Percentiles rank a stretch among this genome's conserved stretches.
Evolutionary conservation across 805 yeast species (phyloP).

Genomic region (Wickerhamiella domercqiae): DNA sequence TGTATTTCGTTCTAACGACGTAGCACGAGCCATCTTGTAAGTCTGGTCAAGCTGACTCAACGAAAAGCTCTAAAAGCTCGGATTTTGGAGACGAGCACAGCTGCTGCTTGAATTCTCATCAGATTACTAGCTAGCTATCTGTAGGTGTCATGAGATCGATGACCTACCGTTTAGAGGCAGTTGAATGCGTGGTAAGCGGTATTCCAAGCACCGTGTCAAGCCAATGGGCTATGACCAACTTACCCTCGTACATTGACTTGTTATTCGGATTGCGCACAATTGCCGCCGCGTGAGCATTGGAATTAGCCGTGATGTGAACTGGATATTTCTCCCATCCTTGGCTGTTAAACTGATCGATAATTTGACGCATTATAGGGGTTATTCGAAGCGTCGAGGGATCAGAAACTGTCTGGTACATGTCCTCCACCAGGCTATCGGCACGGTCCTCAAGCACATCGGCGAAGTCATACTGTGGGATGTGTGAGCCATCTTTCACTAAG

Average conservation of each 20-base stretch:
- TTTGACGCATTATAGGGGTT: conserved; percentile 31
- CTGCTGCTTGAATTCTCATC: too few species aligned
- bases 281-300: conserved; percentile 67
- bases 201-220: conserved; percentile 29
- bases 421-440: conserved; percentile 18
- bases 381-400: conserved; percentile 8
- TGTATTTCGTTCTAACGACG: conserved; percentile 52
- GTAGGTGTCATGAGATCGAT: neutral
- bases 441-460: conserved; percentile 11
- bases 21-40: conserved; percentile 18
- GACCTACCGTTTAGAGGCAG: neutral
- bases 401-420: conserved; percentile 9
- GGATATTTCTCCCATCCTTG: conserved; percentile 60
- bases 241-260: conserved; percentile 52
- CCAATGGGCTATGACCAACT: conserved; percentile 51
- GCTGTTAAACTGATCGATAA: conserved; percentile 41
- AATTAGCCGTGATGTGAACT: conserved; percentile 47
- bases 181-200: neutral
- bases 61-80: too few species aligned
- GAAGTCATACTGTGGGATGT: conserved; percentile 16
- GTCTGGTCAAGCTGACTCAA: neutral
- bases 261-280: conserved; percentile 47
- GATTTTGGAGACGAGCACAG: too few species aligned
- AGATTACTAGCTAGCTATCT: too few species aligned
- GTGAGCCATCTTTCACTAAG: conserved; percentile 2